Evolutionary conservation across 495 filamentous ascomycete species (phyloP).

Genomic region (Aspergillus saccharolyticus): DNA sequence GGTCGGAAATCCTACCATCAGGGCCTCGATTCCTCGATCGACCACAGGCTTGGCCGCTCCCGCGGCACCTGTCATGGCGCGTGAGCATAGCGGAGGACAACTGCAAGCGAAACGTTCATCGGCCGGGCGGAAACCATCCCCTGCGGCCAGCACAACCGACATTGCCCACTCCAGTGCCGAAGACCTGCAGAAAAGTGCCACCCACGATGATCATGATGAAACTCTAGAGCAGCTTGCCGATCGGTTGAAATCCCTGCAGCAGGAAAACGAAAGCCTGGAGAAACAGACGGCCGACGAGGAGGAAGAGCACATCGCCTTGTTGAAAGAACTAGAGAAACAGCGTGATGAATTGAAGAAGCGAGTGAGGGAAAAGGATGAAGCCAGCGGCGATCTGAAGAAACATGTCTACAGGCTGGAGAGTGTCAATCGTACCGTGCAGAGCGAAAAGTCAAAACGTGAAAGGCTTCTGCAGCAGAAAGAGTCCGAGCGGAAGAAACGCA

Average conservation of each 20-base stretch:
- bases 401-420: slow-evolving; percentile 78
- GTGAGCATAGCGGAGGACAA: slow-evolving; percentile 58
- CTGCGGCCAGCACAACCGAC: slow-evolving; percentile 59
- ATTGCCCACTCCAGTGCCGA: slow-evolving; percentile 28
- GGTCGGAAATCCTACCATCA: slow-evolving; percentile 34
- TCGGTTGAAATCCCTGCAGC: slow-evolving; percentile 63
- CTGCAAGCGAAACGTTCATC: slow-evolving; percentile 58
- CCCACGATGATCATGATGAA: slow-evolving; percentile 31
- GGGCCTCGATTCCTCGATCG: slow-evolving; percentile 40
- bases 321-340: slow-evolving; percentile 55
- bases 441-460: slow-evolving; percentile 73
- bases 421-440: slow-evolving; percentile 76
- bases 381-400: slow-evolving; percentile 71
- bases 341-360: slow-evolving; percentile 68
- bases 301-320: slow-evolving; percentile 65
- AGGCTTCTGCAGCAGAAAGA: slow-evolving; percentile 57
- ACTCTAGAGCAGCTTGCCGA: slow-evolving; percentile 59
- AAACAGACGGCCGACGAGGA: slow-evolving; percentile 57
- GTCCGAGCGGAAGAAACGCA: slow-evolving; percentile 56
- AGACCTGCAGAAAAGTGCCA: slow-evolving; percentile 31
- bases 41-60: slow-evolving; percentile 50
- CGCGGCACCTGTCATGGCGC: slow-evolving; percentile 50
- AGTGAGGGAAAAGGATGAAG: slow-evolving; percentile 80
- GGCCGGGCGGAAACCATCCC: slow-evolving; percentile 70
- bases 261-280: slow-evolving; percentile 71